Evolutionary conservation across 176 grass and related monocot species (phyloP), one percentile per base, ranked within the genome.

Genomic region (Ensete ventricosum): DNA sequence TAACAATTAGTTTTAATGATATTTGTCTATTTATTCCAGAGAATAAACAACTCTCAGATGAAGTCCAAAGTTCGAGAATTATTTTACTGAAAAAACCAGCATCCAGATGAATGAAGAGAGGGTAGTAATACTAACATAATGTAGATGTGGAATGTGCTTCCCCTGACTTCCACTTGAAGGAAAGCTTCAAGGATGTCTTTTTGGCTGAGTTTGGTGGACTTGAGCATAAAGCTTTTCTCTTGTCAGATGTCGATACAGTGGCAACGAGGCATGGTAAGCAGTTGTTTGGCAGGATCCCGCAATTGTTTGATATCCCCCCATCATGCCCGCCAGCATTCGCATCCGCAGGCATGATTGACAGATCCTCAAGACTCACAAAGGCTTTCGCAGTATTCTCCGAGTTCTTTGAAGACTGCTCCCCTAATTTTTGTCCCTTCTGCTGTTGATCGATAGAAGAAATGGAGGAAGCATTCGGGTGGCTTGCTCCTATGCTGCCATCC

Each of bases 241-340:
- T 94, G 67, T 99, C 96, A 1, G 83, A 81, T 14, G 87, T 81
- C 0, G 84, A 51, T 64, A 84, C 81, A 64, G 90, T 76, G 69
- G 90, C 89, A 70, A 84, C 76, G 17, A 99, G 86, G 62, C 96
- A 99, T 29, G 96, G 91, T 23, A 99, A 59, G 65, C 96, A 99
- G 53, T 94, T 98, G 67, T 87, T 82, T 10, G 95, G 88, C 19
- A 98, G 79, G 62, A 98, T 78, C 52, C 95, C 88, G 11, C 95
- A 98, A 64, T 98, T 81, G 9, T 91, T 83, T 65, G 95, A 81
- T 76, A 99, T 84, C 58, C 81, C 77, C 64, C 82, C 87, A 55
- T 83, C 89, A 16, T 22, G 27, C 25, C 65, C 72, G 25, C 73
- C 73, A 1, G 75, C 79, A 64, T 62, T 77, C 50, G 83, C 88